Percentiles rank a stretch among this genome's conserved stretches.
Conservation (phyloP, 352 stramenopile species). For the Globisporangium nodosum region DNA sequence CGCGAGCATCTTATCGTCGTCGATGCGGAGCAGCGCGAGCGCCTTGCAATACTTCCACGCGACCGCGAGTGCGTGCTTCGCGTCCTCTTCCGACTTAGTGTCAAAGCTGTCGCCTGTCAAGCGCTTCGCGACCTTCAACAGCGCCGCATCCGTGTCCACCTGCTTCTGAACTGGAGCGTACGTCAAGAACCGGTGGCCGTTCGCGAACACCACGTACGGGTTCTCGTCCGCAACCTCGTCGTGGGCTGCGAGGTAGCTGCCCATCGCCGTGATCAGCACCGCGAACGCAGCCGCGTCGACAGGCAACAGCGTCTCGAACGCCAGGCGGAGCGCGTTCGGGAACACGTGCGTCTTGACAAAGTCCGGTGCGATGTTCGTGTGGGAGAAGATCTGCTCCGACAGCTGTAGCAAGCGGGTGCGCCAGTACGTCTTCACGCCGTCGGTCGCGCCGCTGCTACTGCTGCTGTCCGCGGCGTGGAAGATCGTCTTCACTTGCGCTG, state of each 20-base stretch:
- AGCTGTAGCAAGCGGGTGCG: conserved; percentile 43
- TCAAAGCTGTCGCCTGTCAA: conserved; percentile 18
- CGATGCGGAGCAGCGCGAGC: conserved; percentile 39
- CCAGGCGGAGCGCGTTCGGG: conserved; percentile 46
- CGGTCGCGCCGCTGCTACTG: not conserved
- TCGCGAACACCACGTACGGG: conserved; percentile 32
- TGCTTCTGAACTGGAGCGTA: conserved; percentile 12
- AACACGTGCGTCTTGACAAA: conserved; percentile 60
- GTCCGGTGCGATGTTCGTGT: conserved; percentile 35
- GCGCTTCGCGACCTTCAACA: conserved; percentile 29
- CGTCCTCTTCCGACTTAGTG: not conserved
- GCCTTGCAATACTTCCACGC: conserved; percentile 71
- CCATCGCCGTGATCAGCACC: conserved; percentile 45
- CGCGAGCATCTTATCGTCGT: conserved; percentile 27
- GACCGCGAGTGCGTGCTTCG: conserved; percentile 23
- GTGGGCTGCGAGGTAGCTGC: conserved; percentile 41
- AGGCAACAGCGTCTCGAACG: conserved; percentile 37
- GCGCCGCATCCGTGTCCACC: conserved; percentile 14
- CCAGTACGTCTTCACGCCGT: conserved; percentile 35
- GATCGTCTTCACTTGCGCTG: conserved; percentile 35
- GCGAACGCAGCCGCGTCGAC: conserved; percentile 39
- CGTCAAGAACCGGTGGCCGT: conserved; percentile 33
- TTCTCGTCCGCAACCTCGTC: conserved; percentile 46
- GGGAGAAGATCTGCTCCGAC: conserved; percentile 39
- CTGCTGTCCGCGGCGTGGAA: conserved; percentile 26